These are phyloP conservation scores for Rhizopogon vulgaris DNA, from an alignment of 768 basidiomycete genomes.

Conservation along the genomic window DNA sequence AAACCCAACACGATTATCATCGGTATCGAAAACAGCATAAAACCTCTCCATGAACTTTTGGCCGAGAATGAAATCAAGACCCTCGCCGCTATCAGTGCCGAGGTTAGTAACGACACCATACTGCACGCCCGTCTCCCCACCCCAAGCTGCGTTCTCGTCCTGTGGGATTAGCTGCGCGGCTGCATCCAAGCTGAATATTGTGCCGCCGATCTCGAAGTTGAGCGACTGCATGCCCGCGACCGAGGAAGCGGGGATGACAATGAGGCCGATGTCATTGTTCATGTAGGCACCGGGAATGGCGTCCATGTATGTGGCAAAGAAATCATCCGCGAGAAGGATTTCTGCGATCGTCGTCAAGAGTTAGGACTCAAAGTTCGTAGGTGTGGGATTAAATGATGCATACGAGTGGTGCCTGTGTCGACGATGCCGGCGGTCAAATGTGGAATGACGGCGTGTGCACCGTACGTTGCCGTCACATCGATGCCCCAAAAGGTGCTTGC, in stretches of 20 bases:
- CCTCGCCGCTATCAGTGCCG: slow-evolving; percentile 3
- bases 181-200: slow-evolving; percentile 12
- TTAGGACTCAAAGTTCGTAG: not conserved
- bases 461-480: slow-evolving; percentile 17
- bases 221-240: slow-evolving; percentile 11
- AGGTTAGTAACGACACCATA: slow-evolving; percentile 5
- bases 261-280: slow-evolving; percentile 5
- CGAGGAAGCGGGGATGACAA: slow-evolving; percentile 12
- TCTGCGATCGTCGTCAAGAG: slow-evolving; percentile 1
- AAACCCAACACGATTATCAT: not conserved
- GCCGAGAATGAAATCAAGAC: slow-evolving; percentile 12
- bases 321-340: slow-evolving; percentile 18
- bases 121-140: slow-evolving; percentile 6
- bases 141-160: slow-evolving; percentile 11
- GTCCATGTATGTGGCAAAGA: slow-evolving; percentile 10
- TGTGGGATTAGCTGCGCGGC: slow-evolving; percentile 15
- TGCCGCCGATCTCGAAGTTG: slow-evolving; percentile 8
- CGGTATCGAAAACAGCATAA: slow-evolving; percentile 6
- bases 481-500: slow-evolving; percentile 24
- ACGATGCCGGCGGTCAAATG: slow-evolving; percentile 22
- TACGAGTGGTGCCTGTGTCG: slow-evolving; percentile 22
- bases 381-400: not conserved
- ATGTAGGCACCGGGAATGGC: slow-evolving; percentile 12
- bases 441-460: slow-evolving; percentile 9
- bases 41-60: slow-evolving; percentile 14